Conservation (phyloP, 1,284 basidiomycete genomes). For the Anthracocystis setariae region DNA sequence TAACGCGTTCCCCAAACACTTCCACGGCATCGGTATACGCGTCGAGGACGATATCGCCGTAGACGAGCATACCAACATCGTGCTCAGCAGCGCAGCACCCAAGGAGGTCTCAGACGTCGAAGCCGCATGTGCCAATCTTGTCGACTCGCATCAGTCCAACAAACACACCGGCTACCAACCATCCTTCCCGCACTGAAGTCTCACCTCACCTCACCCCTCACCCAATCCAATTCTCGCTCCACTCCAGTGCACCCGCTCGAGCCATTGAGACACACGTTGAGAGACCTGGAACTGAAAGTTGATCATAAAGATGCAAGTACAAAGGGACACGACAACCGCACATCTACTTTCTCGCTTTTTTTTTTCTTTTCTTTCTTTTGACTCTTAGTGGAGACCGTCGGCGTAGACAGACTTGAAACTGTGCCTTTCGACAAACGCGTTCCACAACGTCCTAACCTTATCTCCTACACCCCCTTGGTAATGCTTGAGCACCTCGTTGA, state of each 20-base stretch:
- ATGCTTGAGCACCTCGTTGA: constrained; percentile 6
- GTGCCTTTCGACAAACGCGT: constrained; percentile 18
- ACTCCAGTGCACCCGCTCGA: too few species aligned
- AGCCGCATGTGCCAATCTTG: constrained; percentile 45
- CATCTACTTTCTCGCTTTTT: too few species aligned
- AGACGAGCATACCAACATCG: constrained; percentile 36
- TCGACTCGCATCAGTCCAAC: constrained; percentile 16
- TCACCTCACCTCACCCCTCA: too few species aligned
- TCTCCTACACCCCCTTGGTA: constrained; percentile 17
- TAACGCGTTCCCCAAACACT: constrained; percentile 54
- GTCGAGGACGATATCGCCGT: constrained; percentile 66
- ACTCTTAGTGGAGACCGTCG: constrained; percentile 46
- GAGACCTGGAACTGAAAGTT: too few species aligned
- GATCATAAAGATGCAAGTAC: too few species aligned
- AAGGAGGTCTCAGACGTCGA: constrained; percentile 65
- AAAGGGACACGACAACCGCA: too few species aligned
- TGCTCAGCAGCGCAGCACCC: constrained; percentile 57
- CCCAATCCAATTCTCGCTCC: too few species aligned
- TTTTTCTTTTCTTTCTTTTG: too few species aligned
- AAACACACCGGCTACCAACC: constrained; percentile 5
- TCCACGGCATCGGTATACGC: constrained; percentile 64
- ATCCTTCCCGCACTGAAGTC: background rate
- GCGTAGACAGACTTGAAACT: constrained; percentile 49
- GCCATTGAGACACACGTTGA: too few species aligned
- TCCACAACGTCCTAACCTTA: constrained; percentile 34